phyloP scores from a whole-genome alignment of 495 filamentous ascomycete species.

The Xylaria palmicola region DNA sequence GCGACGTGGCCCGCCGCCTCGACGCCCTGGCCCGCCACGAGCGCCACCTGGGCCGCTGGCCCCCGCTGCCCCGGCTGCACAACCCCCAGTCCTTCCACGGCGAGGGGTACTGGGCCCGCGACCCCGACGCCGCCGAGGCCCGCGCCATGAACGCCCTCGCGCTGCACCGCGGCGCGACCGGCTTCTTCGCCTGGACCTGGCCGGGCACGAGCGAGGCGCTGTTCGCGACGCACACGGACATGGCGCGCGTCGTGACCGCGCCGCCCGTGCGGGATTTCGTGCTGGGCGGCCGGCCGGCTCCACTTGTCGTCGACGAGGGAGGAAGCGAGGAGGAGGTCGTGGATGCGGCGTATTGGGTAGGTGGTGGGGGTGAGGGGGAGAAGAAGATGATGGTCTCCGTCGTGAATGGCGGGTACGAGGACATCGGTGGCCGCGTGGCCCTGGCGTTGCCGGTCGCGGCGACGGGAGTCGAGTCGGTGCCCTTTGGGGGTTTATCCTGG shows the following conservation, averaged over 20 bases:
- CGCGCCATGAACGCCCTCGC: conserved; percentile 59
- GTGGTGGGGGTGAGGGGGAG: no score
- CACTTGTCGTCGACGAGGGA: conserved; percentile 17
- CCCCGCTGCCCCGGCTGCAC: conserved; percentile 58
- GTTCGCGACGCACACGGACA: conserved; percentile 42
- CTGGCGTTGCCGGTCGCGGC: conserved; percentile 21
- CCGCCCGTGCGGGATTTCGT: conserved; percentile 42
- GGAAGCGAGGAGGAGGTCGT: no score
- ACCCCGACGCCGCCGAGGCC: conserved; percentile 56
- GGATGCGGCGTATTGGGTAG: conserved; percentile 47
- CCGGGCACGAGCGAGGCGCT: conserved; percentile 44
- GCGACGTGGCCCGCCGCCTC: conserved; percentile 55
- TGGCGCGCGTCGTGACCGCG: conserved; percentile 44
- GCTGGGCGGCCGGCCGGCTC: conserved; percentile 34
- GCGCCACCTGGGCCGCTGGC: conserved; percentile 40
- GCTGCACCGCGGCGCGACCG: conserved; percentile 64
- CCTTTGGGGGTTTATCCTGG: conserved; percentile 25
- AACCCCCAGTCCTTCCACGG: conserved; percentile 66
- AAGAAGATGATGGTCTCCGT: conserved; percentile 43
- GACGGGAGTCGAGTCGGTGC: conserved; percentile 13
- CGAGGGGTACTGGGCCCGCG: conserved; percentile 59
- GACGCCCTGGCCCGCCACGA: conserved; percentile 51
- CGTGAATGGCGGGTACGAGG: conserved; percentile 41
- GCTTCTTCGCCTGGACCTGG: conserved; percentile 53
- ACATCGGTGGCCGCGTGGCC: conserved; percentile 21